These are phyloP conservation scores for Penicillium ucsense DNA, from an alignment of 495 filamentous ascomycete species.

Conservation along the genomic window DNA sequence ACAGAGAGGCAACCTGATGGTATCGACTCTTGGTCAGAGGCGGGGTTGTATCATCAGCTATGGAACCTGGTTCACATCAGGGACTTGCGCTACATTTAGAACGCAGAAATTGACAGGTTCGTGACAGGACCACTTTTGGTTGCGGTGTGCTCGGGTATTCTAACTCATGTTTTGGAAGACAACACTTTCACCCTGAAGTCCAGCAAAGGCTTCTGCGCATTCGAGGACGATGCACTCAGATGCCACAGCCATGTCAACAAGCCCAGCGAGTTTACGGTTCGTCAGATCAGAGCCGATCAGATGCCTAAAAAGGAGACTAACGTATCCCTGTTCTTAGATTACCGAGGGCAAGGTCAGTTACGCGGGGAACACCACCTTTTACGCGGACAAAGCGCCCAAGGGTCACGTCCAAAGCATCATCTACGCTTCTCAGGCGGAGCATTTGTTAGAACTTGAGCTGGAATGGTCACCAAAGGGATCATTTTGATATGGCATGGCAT, in stretches of 20 bases:
- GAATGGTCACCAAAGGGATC: slow-evolving; percentile 16
- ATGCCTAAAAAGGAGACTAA: background rate
- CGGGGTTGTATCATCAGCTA: slow-evolving; percentile 62
- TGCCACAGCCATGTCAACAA: slow-evolving; percentile 39
- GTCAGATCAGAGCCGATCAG: slow-evolving; percentile 6
- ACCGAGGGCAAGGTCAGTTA: slow-evolving; percentile 40
- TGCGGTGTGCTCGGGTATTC: background rate
- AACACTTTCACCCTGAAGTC: slow-evolving; percentile 49
- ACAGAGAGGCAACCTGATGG: slow-evolving; percentile 52
- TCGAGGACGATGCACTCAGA: slow-evolving; percentile 37
- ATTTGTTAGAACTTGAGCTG: slow-evolving; percentile 31
- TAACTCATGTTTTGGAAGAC: slow-evolving; percentile 17
- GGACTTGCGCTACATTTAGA: slow-evolving; percentile 62
- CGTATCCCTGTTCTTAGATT: slow-evolving; percentile 6
- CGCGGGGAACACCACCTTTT: slow-evolving; percentile 43
- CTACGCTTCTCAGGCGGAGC: slow-evolving; percentile 24
- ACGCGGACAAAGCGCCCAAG: slow-evolving; percentile 46
- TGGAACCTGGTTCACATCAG: slow-evolving; percentile 59
- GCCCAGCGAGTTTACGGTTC: slow-evolving; percentile 38
- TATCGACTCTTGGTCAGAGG: slow-evolving; percentile 36
- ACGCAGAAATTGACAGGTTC: slow-evolving; percentile 38
- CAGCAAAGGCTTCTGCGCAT: slow-evolving; percentile 48
- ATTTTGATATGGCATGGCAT: background rate
- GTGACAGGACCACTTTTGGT: slow-evolving; percentile 1
- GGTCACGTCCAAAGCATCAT: slow-evolving; percentile 34